Evolutionary conservation across 176 grass and related monocot genomes (phyloP).

Genomic region (sorghum (Sorghum bicolor)): Sorghum_bicolor_NCBIv3 NC_012871.2:74915001-74915500

Average conservation of each 20-base stretch:
- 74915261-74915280: constrained; percentile 38
- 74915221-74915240: constrained; percentile 5
- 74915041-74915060: too few species aligned
- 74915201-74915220: constrained; percentile 26
- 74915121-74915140: too few species aligned
- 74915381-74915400: constrained; percentile 19
- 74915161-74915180: too few species aligned
- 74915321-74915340: constrained; percentile 40
- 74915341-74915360: constrained; percentile 32
- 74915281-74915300: neutral
- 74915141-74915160: too few species aligned
- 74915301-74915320: constrained; percentile 46
- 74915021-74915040: too few species aligned
- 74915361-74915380: constrained; percentile 30
- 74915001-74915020: too few species aligned
- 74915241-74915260: constrained; percentile 21
- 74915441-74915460: neutral
- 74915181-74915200: neutral
- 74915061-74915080: too few species aligned
- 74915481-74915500: neutral
- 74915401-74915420: constrained; percentile 16
- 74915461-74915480: neutral
- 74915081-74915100: too few species aligned
- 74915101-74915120: too few species aligned
- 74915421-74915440: neutral